Conservation (phyloP, 2,329 filamentous ascomycete genomes). For the Calycina marina region DNA sequence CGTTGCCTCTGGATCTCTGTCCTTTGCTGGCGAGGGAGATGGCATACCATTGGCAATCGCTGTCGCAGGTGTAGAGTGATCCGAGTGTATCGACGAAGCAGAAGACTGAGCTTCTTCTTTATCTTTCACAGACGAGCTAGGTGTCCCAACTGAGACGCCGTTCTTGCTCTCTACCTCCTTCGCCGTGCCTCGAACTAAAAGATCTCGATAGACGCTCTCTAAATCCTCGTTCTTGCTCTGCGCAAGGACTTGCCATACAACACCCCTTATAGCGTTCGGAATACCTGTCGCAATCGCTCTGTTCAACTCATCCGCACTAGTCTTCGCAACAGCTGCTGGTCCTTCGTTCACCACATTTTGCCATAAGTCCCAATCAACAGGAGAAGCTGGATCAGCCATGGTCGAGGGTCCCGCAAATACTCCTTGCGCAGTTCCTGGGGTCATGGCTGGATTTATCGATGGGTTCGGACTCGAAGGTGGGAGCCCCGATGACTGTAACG, state of each 20-base stretch:
- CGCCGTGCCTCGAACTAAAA: constrained; percentile 66
- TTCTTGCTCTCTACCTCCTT: constrained; percentile 59
- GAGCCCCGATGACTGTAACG: constrained; percentile 28
- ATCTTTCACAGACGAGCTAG: constrained; percentile 34
- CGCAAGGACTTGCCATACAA: constrained; percentile 95
- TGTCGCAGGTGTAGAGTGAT: constrained; percentile 47
- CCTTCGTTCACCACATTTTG: constrained; percentile 92
- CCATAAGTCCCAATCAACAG: constrained; percentile 99
- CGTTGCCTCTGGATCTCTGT: constrained; percentile 46
- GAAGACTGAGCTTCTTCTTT: constrained; percentile 59
- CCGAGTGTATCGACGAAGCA: constrained; percentile 72
- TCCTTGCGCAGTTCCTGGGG: constrained; percentile 76
- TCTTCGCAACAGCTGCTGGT: constrained; percentile 71
- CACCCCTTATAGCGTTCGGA: constrained; percentile 87
- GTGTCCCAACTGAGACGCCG: constrained; percentile 21
- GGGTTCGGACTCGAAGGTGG: constrained; percentile 33
- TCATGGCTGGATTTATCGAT: constrained; percentile 52
- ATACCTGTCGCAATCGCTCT: constrained; percentile 86
- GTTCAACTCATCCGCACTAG: constrained; percentile 80
- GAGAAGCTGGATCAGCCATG: constrained; percentile 43
- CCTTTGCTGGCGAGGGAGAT: constrained; percentile 43
- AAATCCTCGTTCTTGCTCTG: constrained; percentile 90
- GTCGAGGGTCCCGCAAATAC: constrained; percentile 62
- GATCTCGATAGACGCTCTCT: constrained; percentile 71
- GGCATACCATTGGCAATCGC: constrained; percentile 38